Base-by-base conservation (phyloP, 2,329 filamentous ascomycete genomes). In the Penicillium glabrum region DNA sequence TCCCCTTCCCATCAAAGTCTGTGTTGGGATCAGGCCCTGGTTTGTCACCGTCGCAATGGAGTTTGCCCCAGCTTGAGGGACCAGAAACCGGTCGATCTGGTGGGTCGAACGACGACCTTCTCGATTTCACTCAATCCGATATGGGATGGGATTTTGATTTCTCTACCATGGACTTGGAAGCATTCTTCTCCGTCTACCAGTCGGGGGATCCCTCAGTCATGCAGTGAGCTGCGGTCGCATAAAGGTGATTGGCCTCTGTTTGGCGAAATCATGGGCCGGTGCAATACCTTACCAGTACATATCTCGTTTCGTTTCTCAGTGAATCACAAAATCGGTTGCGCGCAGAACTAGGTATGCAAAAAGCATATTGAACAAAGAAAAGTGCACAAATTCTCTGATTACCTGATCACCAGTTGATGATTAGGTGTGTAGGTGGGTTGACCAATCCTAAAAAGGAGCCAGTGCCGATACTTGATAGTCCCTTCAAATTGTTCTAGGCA, bases 81-180 rank as follows among this genome's bases (percentile, higher is more conserved):
- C 66, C 62, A 4, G 63, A 67, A 5, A 61, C 65, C 0, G 64
- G 59, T 14, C 60, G 60, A 9, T 70, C 67, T 14, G 53, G 58
- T 0, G 68, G 62, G 2, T 71, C 67, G n/a, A 65, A 54, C 5
- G 69, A 72, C 14, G 71, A 73, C 51, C 61, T 75, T 7, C 64
- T 70, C 2, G 73, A 75, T 54, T 69, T 75, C 43, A 74, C 72
- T 2, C 66, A 71, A 58, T 68, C 70, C 2, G 72, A 75, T 48
- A 71, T 74, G 67, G 72, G 70, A 5, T 76, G 72, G 72, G 66
- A 75, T 49, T 72, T 76, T 56, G 71, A 75, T 41, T 74, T 75
- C 48, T 75, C 72, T 3, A 74, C 72, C 1, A 75, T 76, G 72
- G 73, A 76, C 49, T 56, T 75, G 6, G 73, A 75, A 31, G 67